These are phyloP conservation scores for Lipomyces kockii DNA, from an alignment of 805 yeast genomes.

Conservation along the genomic window DNA sequence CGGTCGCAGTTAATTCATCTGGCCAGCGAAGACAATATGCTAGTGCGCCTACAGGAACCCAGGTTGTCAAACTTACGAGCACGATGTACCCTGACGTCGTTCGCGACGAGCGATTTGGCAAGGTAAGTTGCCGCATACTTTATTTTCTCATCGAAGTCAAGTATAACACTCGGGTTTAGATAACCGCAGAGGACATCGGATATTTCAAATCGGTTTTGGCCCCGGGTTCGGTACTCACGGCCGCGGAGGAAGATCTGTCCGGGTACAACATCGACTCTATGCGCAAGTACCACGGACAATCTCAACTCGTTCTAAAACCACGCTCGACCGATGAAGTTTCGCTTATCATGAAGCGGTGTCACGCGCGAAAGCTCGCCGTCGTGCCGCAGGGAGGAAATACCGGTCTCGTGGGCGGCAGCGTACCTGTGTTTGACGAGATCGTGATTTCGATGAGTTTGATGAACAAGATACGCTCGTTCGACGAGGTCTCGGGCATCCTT, in stretches of 20 bases:
- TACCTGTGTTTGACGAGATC: conserved; percentile 90
- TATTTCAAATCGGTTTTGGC: conserved; percentile 65
- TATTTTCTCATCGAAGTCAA: neutral
- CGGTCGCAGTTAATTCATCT: neutral
- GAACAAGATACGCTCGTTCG: conserved; percentile 82
- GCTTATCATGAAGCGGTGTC: conserved; percentile 76
- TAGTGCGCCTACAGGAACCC: conserved; percentile 2
- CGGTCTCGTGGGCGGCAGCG: conserved; percentile 92
- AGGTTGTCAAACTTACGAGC: conserved; percentile 34
- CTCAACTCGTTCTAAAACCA: conserved; percentile 80
- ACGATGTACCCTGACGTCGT: conserved; percentile 38
- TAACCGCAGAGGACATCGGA: conserved; percentile 55
- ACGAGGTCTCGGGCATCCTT: conserved; percentile 77
- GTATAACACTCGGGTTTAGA: neutral
- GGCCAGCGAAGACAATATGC: neutral
- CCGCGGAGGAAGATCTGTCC: conserved; percentile 61
- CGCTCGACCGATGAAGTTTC: conserved; percentile 78
- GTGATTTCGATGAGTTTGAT: conserved; percentile 69
- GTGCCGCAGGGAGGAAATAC: conserved; percentile 99
- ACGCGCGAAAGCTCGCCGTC: conserved; percentile 74
- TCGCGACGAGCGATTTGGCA: conserved; percentile 37
- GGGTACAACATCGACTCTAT: conserved; percentile 90
- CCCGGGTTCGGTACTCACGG: conserved; percentile 55
- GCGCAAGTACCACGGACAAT: conserved; percentile 90
- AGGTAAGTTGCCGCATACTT: conserved; percentile 7